A percentile compares a stretch with the other conserved stretches of the same genome.
phyloP scores from a whole-genome alignment of 2,329 filamentous ascomycete species.

The Fusarium globosum region DNA sequence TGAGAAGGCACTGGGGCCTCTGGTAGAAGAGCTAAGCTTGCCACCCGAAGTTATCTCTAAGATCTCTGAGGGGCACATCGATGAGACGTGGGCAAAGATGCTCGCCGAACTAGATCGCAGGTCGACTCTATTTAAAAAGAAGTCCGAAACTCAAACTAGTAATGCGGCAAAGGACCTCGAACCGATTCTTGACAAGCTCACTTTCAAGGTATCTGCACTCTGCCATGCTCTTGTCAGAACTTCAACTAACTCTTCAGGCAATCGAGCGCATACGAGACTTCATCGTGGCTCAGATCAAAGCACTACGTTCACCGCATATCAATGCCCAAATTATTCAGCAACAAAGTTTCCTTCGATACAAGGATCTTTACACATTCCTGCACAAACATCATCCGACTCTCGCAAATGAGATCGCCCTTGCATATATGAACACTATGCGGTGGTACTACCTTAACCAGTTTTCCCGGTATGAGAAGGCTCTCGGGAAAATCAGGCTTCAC shows the following conservation, averaged over 20 bases:
- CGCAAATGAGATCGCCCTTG: slow-evolving; percentile 88
- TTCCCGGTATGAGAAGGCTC: slow-evolving; percentile 82
- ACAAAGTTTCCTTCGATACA: slow-evolving; percentile 88
- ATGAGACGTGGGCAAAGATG: slow-evolving; percentile 87
- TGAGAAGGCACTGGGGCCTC: slow-evolving; percentile 85
- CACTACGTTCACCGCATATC: slow-evolving; percentile 91
- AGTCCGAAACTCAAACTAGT: slow-evolving; percentile 68
- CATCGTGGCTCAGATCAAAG: slow-evolving; percentile 93
- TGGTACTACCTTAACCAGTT: slow-evolving; percentile 98
- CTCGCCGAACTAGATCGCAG: slow-evolving; percentile 86
- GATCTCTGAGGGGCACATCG: slow-evolving; percentile 88
- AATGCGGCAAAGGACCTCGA: slow-evolving; percentile 87
- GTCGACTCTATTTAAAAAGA: slow-evolving; percentile 76
- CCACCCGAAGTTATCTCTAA: slow-evolving; percentile 85
- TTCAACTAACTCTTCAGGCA: slow-evolving; percentile 62
- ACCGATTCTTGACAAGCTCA: slow-evolving; percentile 85
- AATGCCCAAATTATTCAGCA: slow-evolving; percentile 98
- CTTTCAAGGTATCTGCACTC: slow-evolving; percentile 71
- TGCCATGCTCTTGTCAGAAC: not conserved
- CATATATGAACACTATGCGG: slow-evolving; percentile 98
- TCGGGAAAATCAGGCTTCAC: slow-evolving; percentile 88
- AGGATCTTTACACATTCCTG: slow-evolving; percentile 87
- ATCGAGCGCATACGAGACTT: slow-evolving; percentile 94
- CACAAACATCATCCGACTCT: slow-evolving; percentile 84
- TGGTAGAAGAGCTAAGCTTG: slow-evolving; percentile 92